Conservation (phyloP, 371 early-diverging fungal species). For the Mucor velutinosus region DNA sequence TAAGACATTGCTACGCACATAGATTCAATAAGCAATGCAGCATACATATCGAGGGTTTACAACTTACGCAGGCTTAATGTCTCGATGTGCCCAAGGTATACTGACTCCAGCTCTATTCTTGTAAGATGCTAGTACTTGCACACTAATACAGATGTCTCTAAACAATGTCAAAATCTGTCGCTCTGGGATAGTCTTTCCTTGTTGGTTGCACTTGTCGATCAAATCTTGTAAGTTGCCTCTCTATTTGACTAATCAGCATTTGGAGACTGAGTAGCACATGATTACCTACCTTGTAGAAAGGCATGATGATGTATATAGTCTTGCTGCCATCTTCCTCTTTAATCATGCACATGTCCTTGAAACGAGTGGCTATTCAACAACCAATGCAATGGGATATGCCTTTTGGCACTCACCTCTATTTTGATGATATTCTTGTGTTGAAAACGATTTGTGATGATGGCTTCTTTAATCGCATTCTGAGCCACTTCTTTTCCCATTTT, state of each 20-base stretch:
- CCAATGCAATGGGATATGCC: background rate
- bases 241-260: constrained; percentile 16
- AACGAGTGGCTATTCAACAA: background rate
- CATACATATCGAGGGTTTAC: constrained; percentile 1
- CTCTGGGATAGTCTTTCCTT: constrained; percentile 59
- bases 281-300: constrained; percentile 59
- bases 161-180: constrained; percentile 62
- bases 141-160: constrained; percentile 60
- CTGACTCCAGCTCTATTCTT: constrained; percentile 43
- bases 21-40: background rate
- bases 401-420: constrained; percentile 49
- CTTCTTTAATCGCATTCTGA: constrained; percentile 67
- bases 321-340: constrained; percentile 63
- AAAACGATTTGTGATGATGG: constrained; percentile 65
- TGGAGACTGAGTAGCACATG: background rate
- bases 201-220: constrained; percentile 41
- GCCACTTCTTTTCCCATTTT: constrained; percentile 61
- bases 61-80: constrained; percentile 78
- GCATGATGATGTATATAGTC: constrained; percentile 68
- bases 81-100: constrained; percentile 74
- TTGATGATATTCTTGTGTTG: constrained; percentile 71
- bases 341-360: constrained; percentile 65
- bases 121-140: constrained; percentile 62
- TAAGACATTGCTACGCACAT: constrained; percentile 49
- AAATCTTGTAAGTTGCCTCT: constrained; percentile 69